Conservation (phyloP, 495 filamentous ascomycete species). For the Extremus antarcticus region DNA sequence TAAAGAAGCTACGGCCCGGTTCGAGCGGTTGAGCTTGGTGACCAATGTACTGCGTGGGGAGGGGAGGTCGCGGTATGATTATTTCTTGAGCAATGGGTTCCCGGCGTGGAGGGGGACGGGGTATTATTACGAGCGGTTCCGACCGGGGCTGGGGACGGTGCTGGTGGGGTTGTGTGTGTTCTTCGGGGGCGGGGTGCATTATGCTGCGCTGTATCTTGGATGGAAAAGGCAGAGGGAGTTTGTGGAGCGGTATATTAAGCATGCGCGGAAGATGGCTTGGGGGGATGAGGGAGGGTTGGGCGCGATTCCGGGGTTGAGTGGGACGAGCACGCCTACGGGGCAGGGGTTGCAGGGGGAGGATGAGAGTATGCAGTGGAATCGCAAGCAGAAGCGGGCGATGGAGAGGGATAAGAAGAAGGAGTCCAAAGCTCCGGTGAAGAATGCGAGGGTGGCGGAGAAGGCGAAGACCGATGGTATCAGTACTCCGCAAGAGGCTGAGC, state of each 20-base stretch:
- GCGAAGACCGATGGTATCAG: constrained; percentile 33
- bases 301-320: constrained; percentile 54
- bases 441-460: constrained; percentile 32
- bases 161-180: constrained; percentile 73
- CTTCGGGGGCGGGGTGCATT: constrained; percentile 75
- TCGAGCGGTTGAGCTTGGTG: constrained; percentile 71
- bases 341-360: constrained; percentile 23
- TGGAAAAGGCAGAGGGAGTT: constrained; percentile 87
- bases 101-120: constrained; percentile 93
- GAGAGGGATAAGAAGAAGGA: constrained; percentile 71
- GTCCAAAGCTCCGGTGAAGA: constrained; percentile 37
- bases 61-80: constrained; percentile 77
- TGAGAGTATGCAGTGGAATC: constrained; percentile 53
- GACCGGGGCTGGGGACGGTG: constrained; percentile 79
- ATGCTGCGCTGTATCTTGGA: constrained; percentile 66
- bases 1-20: constrained; percentile 68
- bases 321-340: constrained; percentile 27
- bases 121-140: constrained; percentile 91
- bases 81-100: constrained; percentile 90
- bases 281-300: constrained; percentile 60
- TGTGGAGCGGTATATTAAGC: constrained; percentile 78
- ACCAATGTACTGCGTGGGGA: constrained; percentile 73
- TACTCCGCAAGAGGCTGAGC: constrained; percentile 29
- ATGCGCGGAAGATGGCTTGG: constrained; percentile 81
- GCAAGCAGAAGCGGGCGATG: constrained; percentile 76